Base-by-base conservation (phyloP, 768 basidiomycete genomes). In the Guyanaporus albipodus region DNA sequence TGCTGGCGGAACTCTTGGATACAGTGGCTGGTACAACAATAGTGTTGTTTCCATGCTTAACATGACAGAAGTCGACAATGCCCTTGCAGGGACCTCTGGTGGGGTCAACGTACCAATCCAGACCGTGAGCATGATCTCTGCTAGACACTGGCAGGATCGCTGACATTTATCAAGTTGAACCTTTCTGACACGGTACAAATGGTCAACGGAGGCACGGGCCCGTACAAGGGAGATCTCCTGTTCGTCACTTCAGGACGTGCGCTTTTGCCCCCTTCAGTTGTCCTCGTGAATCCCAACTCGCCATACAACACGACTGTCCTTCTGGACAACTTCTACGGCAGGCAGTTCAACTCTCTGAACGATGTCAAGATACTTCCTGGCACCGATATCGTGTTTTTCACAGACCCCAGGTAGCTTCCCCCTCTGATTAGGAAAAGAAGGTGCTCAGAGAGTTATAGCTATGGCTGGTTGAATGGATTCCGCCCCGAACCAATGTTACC, bases 331-430 rank as follows among this genome's bases (percentile, higher is more conserved):
- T 87, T 75, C 67, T 85, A 78, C 57, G 88, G 88, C 3, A 72
- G 87, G 6, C 87, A 88, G 52, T 91, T 90, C 70, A 89, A 87
- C 63, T 88, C 88, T 1, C 62, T 91, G 32, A 90, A 90, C 61
- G 90, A 91, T 54, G 71, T 85, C 46, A 89, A 85, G 55, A 70
- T 88, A 1, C 82, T 88, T 40, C 85, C 85, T 1, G 66, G 66
- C 14, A 83, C 76, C 48, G 80, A 80, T 29, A 76, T 77, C 35
- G 52, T 91, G 3, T 89, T 84, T 68, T 89, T 92, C 64, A 91
- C 89, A 0, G 89, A 91, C 53, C 73, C 75, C 8, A 68, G 71
- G 78, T 89, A 68, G 32, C 78, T 74, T 10, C 15, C 21, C 27
- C 1, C 3, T 31, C 8, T n/a, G 18, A 1, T 3, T 17, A 10